Evolutionary conservation across 2,329 filamentous ascomycete genomes (phyloP), one percentile per base, ranked within the genome.

Genomic region (Ophiostoma sp.): DNA sequence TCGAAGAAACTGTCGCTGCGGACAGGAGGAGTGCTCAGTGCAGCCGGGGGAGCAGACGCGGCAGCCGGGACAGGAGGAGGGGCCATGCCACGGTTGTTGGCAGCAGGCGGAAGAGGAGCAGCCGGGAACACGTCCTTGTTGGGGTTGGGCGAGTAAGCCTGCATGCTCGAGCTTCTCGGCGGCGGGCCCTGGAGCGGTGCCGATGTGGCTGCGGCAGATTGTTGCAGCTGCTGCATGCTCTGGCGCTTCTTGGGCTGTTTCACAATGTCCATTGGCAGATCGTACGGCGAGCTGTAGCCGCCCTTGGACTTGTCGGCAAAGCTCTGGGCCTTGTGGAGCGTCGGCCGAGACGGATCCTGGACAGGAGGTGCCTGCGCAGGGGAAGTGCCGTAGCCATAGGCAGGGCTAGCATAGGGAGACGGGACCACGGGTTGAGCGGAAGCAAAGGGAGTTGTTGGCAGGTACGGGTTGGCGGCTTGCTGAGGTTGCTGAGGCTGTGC

Each of bases 211-310:
- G 86, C 82, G 48, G 82, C 79, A 68, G 82, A 80, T 73, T 84
- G 83, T 73, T 84, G 83, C 6, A 87, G 82, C 71, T 88, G 88
- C 74, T 89, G 88, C 78, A 87, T 85, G 78, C 87, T 90, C 6
- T 85, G 81, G 70, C 91, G 85, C 84, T 92, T 91, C 80, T 90
- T 86, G 78, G 92, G 72, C 57, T 71, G 90, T 77, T 92, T 92
- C 36, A 92, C 88, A 39, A 99, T 88, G 72, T 98, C 95, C 82
- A 96, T 93, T 3, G 96, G 96, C 25, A 99, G 86, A 82, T 99
- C 97, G 78, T 98, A 99, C 0, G 96, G 96, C 25, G 95, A 98
- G 68, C 92, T 88, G 80, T 99, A 99, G 8, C 95, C 95, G 72
- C 93, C 93, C 82, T 97, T 98, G 2, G 93, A 85, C 81, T 97